phyloP scores from a whole-genome alignment of 768 basidiomycete species.

The Heimioporus sp. region DNA sequence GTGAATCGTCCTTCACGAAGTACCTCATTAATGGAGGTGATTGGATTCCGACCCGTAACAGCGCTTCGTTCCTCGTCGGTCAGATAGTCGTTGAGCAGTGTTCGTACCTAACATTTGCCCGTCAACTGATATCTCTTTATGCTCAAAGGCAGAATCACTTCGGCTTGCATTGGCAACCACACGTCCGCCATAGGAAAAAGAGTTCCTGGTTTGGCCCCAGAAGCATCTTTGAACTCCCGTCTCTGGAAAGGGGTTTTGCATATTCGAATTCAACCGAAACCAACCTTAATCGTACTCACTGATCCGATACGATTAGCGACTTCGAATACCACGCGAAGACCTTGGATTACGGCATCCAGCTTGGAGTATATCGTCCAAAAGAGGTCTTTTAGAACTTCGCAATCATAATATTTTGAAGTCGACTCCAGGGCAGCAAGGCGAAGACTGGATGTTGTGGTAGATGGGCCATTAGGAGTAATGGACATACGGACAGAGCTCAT shows the following conservation, averaged over 20 bases:
- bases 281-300: conserved; percentile 47
- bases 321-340: conserved; percentile 86
- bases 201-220: conserved; percentile 70
- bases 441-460: conserved; percentile 50
- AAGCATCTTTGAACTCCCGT: conserved; percentile 87
- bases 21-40: conserved; percentile 92
- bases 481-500: conserved; percentile 23
- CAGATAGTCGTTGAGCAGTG: conserved; percentile 83
- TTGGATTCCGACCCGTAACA: conserved; percentile 78
- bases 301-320: conserved; percentile 88
- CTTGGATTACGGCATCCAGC: conserved; percentile 89
- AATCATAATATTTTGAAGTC: conserved; percentile 68
- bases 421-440: conserved; percentile 74
- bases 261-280: neutral
- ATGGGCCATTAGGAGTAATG: conserved; percentile 18
- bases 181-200: conserved; percentile 84
- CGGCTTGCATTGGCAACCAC: conserved; percentile 85
- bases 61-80: conserved; percentile 87
- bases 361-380: conserved; percentile 99
- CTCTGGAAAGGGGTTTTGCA: conserved; percentile 45
- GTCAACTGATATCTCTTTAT: conserved; percentile 5
- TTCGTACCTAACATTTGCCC: conserved; percentile 60
- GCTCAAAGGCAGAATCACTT: conserved; percentile 47
- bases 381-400: conserved; percentile 84
- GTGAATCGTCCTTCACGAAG: conserved; percentile 78